These are phyloP conservation scores for Murraya koenigii DNA, from an alignment of 345 rosid genomes.

Conservation along the genomic window DNA sequence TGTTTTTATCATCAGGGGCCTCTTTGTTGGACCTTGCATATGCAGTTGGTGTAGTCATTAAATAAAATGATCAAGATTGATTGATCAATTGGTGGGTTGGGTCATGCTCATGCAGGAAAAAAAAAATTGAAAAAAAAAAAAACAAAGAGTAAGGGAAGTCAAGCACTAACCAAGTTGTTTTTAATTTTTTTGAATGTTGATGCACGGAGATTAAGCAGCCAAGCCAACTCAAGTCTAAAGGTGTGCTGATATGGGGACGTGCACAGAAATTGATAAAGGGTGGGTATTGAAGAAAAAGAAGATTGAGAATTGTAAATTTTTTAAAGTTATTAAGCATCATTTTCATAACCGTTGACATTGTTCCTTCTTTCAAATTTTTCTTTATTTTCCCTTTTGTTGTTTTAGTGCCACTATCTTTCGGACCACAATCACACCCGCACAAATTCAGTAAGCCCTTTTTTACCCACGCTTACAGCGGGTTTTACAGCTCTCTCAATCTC, in stretches of 20 bases:
- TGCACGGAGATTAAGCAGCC: conserved; percentile 16
- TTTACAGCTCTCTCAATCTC: conserved; percentile 10
- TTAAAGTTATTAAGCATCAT: conserved; percentile 29
- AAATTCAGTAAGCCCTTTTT: conserved; percentile 35
- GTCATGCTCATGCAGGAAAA: conserved; percentile 6
- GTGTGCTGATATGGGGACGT: conserved; percentile 14
- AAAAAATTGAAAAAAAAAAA: too few relatives aligned
- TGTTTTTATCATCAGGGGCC: neutral
- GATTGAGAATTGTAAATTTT: conserved; percentile 21
- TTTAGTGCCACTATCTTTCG: conserved; percentile 32
- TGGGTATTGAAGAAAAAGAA: conserved; percentile 21
- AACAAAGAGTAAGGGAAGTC: neutral
- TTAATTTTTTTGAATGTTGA: conserved; percentile 7
- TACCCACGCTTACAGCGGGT: conserved; percentile 37
- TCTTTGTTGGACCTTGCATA: neutral
- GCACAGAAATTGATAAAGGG: conserved; percentile 55
- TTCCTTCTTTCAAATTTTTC: neutral
- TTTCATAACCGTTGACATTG: conserved; percentile 56
- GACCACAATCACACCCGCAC: conserved; percentile 63
- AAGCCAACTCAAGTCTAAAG: conserved; percentile 7
- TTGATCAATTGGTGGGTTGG: conserved; percentile 26
- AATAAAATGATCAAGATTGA: neutral
- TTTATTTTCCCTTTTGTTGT: conserved; percentile 15
- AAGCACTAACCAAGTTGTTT: neutral
- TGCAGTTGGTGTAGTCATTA: too few relatives aligned